Conservation (phyloP, 179 eudicot species). For the Actinidia arguta region DNA sequence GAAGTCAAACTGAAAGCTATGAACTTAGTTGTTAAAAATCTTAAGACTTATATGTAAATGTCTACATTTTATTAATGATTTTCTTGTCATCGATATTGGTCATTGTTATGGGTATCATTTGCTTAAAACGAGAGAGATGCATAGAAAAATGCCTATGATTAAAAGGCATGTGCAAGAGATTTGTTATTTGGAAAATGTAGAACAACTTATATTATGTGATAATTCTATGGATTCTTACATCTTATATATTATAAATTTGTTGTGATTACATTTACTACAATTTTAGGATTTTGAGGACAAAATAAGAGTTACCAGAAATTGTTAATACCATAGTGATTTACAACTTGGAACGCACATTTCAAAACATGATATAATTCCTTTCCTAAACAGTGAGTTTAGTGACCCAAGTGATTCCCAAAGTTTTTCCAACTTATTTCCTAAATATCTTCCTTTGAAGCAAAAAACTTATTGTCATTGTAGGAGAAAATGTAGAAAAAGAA, state of each 20-base stretch:
- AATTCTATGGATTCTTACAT: neutral
- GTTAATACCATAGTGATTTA: too few species aligned
- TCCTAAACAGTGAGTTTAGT: too few species aligned
- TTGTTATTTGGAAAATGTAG: neutral
- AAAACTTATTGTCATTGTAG: too few species aligned
- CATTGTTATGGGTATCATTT: neutral
- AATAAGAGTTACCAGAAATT: too few species aligned
- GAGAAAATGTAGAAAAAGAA: too few species aligned
- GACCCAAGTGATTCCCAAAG: too few species aligned
- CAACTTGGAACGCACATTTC: too few species aligned
- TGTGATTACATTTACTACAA: neutral
- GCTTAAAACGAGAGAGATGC: conserved; percentile 5
- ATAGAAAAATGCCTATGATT: neutral
- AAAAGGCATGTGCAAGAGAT: too few species aligned
- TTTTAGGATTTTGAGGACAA: neutral
- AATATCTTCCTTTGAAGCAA: too few species aligned
- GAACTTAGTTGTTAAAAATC: neutral
- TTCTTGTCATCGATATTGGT: neutral
- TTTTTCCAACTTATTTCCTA: too few species aligned
- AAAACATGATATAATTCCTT: too few species aligned
- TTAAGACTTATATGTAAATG: neutral
- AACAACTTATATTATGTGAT: neutral
- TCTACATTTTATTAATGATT: neutral
- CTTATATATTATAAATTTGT: too few species aligned
- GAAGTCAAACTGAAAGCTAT: conserved; percentile 5